Base-by-base conservation (phyloP, 306 rosid species). In the Pterocarpus macrocarpus region DNA sequence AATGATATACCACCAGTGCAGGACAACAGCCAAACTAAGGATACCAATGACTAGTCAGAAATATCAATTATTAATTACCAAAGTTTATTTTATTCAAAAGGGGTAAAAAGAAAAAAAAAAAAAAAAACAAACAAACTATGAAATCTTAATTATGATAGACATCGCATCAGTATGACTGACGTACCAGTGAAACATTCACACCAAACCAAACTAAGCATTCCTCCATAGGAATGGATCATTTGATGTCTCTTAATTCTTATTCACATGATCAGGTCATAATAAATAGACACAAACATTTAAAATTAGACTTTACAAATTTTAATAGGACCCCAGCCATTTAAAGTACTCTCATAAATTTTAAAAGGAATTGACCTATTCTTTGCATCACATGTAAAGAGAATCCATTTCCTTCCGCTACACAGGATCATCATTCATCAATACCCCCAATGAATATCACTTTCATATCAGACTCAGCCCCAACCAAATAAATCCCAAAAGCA, bases 181-280 rank as follows among this genome's bases (percentile, higher is more conserved):
- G 50, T 9, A 57, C 52, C 34, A 53, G 50, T 53, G 49, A 77
- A 70, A 55, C 13, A 30, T 38, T 77, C 44, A 38, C 64, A 76
- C 47, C 64, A 33, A 16, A 17, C 62, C 64, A 53, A 71, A 4
- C 12, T 12, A 73, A 34, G 32, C 1, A 71, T 33, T 49, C n/a
- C 75, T 49, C 15, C 30, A 70, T 9, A 43, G 47, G 47, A 6
- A 7, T 33, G 5, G 30, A 41, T 28, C 41, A 74, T 41, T 58
- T 43, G 2, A 43, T 43, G 47, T 10, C 1, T 22, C 28, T 22
- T 22, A 22, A 22, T 22, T 47, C 53, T 9, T 3, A 47, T 10
- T 47, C 53, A 47, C 53, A 47, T 47, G 0, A 47, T 47, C 53
- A 9, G 9, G 9, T 47, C 53, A 10, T 9, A 4, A 47, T 47